Evolutionary conservation across 345 rosid genomes (phyloP), one percentile per base, ranked within the genome.

Genomic region (Theobroma cacao): DNA sequence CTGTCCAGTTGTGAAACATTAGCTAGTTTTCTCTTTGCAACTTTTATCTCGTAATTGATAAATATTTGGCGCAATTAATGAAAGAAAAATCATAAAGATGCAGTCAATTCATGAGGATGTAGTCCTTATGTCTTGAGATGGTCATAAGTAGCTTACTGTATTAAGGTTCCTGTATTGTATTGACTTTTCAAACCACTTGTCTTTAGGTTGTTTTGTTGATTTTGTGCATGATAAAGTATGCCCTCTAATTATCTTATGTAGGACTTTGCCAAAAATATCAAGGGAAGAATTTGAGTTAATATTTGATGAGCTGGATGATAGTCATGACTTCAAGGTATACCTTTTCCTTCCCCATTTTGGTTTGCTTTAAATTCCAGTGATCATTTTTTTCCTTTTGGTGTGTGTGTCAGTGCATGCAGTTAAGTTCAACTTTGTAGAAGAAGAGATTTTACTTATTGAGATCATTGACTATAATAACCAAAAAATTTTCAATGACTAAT

Each of bases 261-360:
- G 99, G 92, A 87, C 95, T 69, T 80, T 96, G 83, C 98, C 99
- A 11, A 96, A 91, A 69, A 96, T 90, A 80, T 89, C 97, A 45
- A 82, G 74, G 56, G 98, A 96, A 82, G 99, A 96, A 55, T 96
- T 91, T 69, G 94, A 81, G 82, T 81, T 92, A 62, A 94, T 96
- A 84, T 96, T 96, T 86, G 88, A 81, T 84, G 98, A 91, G 81
- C 90, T 96, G 84, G 99, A 96, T 80, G 99, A 96, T 82, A 86
- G 88, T 80, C 90, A 56, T 84, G 99, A 96, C 86, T 94, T 96
- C 83, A 94, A 90, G 98, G 99, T 96, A 90, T 26, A 72, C 60
- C 65, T 36, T 68, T 52, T 62, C 24, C 43, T 31, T 48, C 5
- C 20, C 56, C 53, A 58, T 58, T 74, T 74, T 74, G 38, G 38